Evolutionary conservation across 805 yeast genomes (phyloP).

Genomic region (Blastobotrys terrestris): DNA sequence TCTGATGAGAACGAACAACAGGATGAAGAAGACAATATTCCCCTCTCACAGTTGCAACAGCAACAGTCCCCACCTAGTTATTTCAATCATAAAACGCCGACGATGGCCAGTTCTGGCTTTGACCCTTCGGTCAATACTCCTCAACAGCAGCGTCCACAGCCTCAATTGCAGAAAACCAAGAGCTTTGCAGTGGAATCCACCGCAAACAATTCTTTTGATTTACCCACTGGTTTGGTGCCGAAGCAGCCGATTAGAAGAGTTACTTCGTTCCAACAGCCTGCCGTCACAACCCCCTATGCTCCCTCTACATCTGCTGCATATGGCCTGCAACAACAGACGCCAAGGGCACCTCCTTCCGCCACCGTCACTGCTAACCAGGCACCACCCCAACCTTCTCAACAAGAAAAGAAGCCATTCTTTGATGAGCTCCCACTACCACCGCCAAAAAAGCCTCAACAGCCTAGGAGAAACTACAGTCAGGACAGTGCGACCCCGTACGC

Average conservation of each 20-base stretch:
- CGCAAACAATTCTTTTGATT: constrained; percentile 27
- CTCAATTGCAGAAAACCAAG: constrained; percentile 6
- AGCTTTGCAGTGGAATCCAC: constrained; percentile 20
- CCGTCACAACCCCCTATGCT: constrained; percentile 6
- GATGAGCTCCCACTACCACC: constrained; percentile 47
- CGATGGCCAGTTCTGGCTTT: not conserved
- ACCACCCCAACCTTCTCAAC: constrained; percentile 7
- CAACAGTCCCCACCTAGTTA: constrained; percentile 5
- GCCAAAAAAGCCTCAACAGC: not conserved
- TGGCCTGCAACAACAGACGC: constrained; percentile 10
- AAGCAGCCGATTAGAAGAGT: constrained; percentile 18
- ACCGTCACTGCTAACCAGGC: constrained; percentile 11
- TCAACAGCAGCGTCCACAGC: constrained; percentile 1
- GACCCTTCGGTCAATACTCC: constrained; percentile 1
- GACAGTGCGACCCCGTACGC: not conserved
- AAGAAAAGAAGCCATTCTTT: constrained; percentile 42
- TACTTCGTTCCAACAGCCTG: constrained; percentile 19
- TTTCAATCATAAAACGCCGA: not conserved
- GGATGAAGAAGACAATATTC: constrained; percentile 2
- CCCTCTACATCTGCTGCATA: constrained; percentile 5
- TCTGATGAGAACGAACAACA: constrained; percentile 28
- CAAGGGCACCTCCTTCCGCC: constrained; percentile 15
- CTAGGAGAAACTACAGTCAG: not conserved
- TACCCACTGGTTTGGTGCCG: constrained; percentile 30
- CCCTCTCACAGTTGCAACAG: not conserved